Evolutionary conservation across 2,329 filamentous ascomycete species (phyloP).

Genomic region (Byssochlamys sp.): DNA sequence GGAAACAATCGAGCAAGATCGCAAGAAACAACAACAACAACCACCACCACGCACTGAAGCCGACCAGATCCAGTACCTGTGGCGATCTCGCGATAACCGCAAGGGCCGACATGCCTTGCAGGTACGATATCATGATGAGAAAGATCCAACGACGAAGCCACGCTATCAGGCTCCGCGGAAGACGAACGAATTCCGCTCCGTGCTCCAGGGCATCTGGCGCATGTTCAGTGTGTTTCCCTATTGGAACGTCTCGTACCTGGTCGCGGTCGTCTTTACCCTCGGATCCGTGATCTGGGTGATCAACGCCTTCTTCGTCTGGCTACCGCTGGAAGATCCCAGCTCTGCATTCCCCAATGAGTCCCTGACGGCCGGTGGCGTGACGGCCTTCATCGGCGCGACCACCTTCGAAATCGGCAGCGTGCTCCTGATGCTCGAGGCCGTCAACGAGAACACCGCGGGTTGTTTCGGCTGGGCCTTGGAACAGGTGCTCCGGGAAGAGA

Average conservation of each 20-base stretch:
- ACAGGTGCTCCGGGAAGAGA: constrained; percentile 31
- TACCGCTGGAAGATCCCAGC: constrained; percentile 47
- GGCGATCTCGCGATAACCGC: constrained; percentile 39
- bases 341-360: constrained; percentile 48
- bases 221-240: constrained; percentile 45
- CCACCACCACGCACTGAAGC: neutral
- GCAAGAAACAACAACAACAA: neutral
- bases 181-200: constrained; percentile 22
- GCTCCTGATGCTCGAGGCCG: constrained; percentile 55
- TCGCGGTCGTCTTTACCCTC: constrained; percentile 45
- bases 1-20: constrained; percentile 2
- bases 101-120: constrained; percentile 39
- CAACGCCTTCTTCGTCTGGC: constrained; percentile 56
- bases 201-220: constrained; percentile 31
- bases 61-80: constrained; percentile 21
- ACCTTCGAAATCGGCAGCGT: constrained; percentile 57
- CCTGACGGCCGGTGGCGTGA: constrained; percentile 49
- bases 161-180: constrained; percentile 21
- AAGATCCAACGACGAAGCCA: constrained; percentile 9
- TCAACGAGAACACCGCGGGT: constrained; percentile 56
- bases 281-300: constrained; percentile 48
- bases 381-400: constrained; percentile 57
- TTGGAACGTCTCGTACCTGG: constrained; percentile 50
- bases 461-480: constrained; percentile 64
- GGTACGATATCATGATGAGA: constrained; percentile 15